These are phyloP conservation scores for Zancudomyces culisetae DNA, from an alignment of 371 early-diverging fungal species.

Conservation along the genomic window DNA sequence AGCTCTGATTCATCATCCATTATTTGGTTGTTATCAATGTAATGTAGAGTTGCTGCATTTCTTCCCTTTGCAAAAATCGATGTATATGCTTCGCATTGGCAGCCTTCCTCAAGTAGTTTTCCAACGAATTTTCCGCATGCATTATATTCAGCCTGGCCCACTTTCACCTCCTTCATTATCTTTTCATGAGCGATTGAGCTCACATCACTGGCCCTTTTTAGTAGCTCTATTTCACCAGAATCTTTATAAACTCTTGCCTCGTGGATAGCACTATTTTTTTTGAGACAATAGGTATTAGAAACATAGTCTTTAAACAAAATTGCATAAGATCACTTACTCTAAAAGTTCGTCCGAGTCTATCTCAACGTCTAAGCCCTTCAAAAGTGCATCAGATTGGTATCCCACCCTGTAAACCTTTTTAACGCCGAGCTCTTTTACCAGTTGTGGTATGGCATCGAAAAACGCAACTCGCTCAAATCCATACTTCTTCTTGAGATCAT, in stretches of 20 bases:
- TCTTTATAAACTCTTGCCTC: conserved; percentile 64
- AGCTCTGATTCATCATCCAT: conserved; percentile 29
- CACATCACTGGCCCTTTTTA: conserved; percentile 56
- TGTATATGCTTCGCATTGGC: conserved; percentile 63
- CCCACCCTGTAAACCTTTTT: conserved; percentile 22
- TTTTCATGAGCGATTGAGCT: conserved; percentile 57
- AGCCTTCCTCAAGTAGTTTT: conserved; percentile 42
- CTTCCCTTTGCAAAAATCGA: conserved; percentile 66
- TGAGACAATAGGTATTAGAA: too few species aligned
- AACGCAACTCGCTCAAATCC: conserved; percentile 43
- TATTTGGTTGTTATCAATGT: conserved; percentile 39
- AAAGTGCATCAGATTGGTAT: conserved; percentile 12
- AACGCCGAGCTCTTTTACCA: conserved; percentile 21
- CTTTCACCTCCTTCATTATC: conserved; percentile 42
- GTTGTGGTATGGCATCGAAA: conserved; percentile 21
- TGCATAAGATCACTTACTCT: conserved; percentile 18
- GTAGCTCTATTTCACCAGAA: conserved; percentile 47
- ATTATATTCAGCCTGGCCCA: conserved; percentile 45
- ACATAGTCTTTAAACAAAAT: too few species aligned
- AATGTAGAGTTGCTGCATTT: conserved; percentile 68
- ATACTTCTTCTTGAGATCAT: conserved; percentile 29
- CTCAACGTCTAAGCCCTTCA: conserved; percentile 16
- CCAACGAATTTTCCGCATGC: conserved; percentile 59
- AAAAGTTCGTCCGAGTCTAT: conserved; percentile 9
- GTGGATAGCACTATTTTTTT: conserved; percentile 31